Base-by-base conservation (phyloP, 2,329 filamentous ascomycete species). In the Diaporthe capsici region DNA sequence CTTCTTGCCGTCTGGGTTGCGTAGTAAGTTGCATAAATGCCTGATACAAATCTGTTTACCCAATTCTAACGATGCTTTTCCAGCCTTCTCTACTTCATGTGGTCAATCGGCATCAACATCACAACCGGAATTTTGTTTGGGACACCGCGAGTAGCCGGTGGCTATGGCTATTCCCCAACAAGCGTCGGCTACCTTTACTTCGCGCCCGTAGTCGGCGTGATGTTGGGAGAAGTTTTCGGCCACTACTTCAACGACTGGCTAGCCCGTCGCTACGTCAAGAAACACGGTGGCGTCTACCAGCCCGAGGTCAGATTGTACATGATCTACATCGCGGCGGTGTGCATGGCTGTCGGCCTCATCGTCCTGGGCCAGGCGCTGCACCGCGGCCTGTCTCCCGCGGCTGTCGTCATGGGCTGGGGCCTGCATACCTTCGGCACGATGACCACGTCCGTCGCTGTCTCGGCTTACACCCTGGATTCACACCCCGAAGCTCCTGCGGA, bases 401-500 rank as follows among this genome's bases (percentile, higher is more conserved):
- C 86, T 1, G 82, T 84, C 2, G 82, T 85, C 0, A 76, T 88
- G 9, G 85, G 83, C n/a, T 88, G 86, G 85, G 87, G 84, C 0
- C 78, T 86, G 17, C 86, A 87, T 74, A 84, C 85, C 22, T 85
- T 86, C 72, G 85, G 85, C 0, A 83, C 86, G 67, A 86, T 88
- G 84, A 83, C 85, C n/a, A 82, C 84, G 8, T 88, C 87, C 0
- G 87, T 88, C 15, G 87, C 84, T 1, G 82, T 89, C 47, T 86
- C 85, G 60, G 84, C 87, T 0, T 90, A 89, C 75, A 79, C 84
- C 7, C 82, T 89, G 0, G 87, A 90, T 77, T 84, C 82, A n/a
- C 89, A 89, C 75, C 88, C 88, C 0, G 83, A 86, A 71, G 86
- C 85, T 0, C 83, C 85, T 3, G 87, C 86, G 1, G 86, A 89